Conservation (phyloP, 2,329 filamentous ascomycete species). For the Raffaelea ambrosiae region DNA sequence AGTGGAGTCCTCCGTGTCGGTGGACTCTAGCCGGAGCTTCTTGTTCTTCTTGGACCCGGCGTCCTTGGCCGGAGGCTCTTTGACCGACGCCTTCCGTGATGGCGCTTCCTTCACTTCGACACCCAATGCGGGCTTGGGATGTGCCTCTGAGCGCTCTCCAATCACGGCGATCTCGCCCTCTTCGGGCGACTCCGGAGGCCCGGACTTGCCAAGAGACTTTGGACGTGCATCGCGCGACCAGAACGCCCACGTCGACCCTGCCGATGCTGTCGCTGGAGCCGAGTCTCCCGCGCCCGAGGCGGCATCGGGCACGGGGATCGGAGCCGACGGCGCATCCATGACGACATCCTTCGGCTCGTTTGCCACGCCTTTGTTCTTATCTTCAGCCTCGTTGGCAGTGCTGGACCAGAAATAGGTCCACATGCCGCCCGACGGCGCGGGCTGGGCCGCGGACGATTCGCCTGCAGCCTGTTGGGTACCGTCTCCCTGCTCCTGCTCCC, state of each 20-base stretch:
- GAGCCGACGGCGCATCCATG: slow-evolving; percentile 21
- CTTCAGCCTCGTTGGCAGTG: slow-evolving; percentile 6
- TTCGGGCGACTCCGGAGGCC: slow-evolving; percentile 18
- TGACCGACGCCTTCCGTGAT: slow-evolving; percentile 24
- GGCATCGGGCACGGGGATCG: slow-evolving; percentile 15
- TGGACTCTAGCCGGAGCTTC: slow-evolving; percentile 39
- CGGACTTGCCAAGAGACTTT: slow-evolving; percentile 22
- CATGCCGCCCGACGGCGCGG: slow-evolving; percentile 11
- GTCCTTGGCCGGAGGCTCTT: slow-evolving; percentile 20
- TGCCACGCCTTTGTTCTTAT: background rate
- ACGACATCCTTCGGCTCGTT: slow-evolving; percentile 31
- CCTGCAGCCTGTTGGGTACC: background rate
- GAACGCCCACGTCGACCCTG: slow-evolving; percentile 69
- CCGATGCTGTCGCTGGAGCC: slow-evolving; percentile 29
- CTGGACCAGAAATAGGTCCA: slow-evolving; percentile 25
- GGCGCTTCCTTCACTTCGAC: slow-evolving; percentile 30
- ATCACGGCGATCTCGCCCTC: slow-evolving; percentile 51
- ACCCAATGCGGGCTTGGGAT: slow-evolving; percentile 39
- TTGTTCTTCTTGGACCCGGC: slow-evolving; percentile 30
- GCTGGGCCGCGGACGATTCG: too few relatives aligned
- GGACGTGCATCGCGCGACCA: slow-evolving; percentile 56
- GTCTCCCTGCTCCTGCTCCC: background rate
- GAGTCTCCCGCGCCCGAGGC: slow-evolving; percentile 12
- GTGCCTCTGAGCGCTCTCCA: slow-evolving; percentile 46
- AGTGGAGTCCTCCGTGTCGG: slow-evolving; percentile 34